Percentiles rank a stretch among this genome's conserved stretches.
These are phyloP conservation scores for Xylariaceae sp. DNA, from an alignment of 2,329 filamentous ascomycete species.

Conservation along the genomic window DNA sequence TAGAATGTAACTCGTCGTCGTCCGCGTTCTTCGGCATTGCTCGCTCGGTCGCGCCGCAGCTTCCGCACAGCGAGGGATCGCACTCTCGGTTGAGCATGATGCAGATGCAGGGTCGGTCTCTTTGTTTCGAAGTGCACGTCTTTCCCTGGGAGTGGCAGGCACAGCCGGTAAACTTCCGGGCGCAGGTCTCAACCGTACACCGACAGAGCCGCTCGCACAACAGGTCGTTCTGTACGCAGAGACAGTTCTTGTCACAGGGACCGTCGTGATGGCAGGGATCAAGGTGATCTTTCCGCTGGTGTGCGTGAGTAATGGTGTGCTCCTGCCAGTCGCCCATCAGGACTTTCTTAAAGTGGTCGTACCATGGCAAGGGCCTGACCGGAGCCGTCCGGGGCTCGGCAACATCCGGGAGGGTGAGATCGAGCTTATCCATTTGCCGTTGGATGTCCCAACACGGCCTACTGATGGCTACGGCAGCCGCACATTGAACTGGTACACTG, in stretches of 20 bases:
- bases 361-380: slow-evolving; percentile 47
- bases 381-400: slow-evolving; percentile 27
- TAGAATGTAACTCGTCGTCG: slow-evolving; percentile 48
- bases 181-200: slow-evolving; percentile 54
- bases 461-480: slow-evolving; percentile 44
- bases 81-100: slow-evolving; percentile 70
- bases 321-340: slow-evolving; percentile 51
- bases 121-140: slow-evolving; percentile 51
- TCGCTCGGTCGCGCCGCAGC: slow-evolving; percentile 63
- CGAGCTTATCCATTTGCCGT: slow-evolving; percentile 37
- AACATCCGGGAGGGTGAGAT: slow-evolving; percentile 29
- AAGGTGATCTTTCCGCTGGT: slow-evolving; percentile 51
- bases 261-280: slow-evolving; percentile 67
- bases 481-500: slow-evolving; percentile 41
- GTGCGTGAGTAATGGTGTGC: slow-evolving; percentile 49
- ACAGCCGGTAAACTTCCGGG: slow-evolving; percentile 61
- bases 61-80: slow-evolving; percentile 67
- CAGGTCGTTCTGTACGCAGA: slow-evolving; percentile 55
- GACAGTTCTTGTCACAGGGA: slow-evolving; percentile 57
- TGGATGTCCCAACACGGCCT: slow-evolving; percentile 50
- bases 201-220: slow-evolving; percentile 70
- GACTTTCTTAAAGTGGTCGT: slow-evolving; percentile 51
- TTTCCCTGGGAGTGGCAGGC: slow-evolving; percentile 57
- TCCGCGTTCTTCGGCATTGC: slow-evolving; percentile 64
- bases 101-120: slow-evolving; percentile 63